These are phyloP conservation scores for Nematodospora anomalae DNA, from an alignment of 1,139 yeast genomes.

Conservation along the genomic window DNA sequence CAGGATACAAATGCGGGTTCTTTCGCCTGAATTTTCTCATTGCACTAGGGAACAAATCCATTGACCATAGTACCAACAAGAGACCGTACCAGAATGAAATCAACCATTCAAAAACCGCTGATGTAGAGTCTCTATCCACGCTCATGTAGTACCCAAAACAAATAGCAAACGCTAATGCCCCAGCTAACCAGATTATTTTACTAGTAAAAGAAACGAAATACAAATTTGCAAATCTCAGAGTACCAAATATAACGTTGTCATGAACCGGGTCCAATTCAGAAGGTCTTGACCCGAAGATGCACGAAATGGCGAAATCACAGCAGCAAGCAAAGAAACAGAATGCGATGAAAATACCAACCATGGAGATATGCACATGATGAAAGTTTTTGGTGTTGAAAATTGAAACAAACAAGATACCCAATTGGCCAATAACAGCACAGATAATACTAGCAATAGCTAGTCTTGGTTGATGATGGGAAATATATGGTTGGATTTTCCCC, in stretches of 20 bases:
- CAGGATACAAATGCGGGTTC: constrained; percentile 21
- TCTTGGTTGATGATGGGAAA: constrained; percentile 46
- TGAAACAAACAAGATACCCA: constrained; percentile 74
- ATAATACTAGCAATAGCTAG: constrained; percentile 52
- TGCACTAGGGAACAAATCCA: constrained; percentile 72
- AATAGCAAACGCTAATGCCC: constrained; percentile 72
- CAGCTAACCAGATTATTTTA: constrained; percentile 63
- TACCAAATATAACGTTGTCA: constrained; percentile 41
- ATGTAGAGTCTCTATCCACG: constrained; percentile 36
- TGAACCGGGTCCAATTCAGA: constrained; percentile 42
- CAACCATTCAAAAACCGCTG: constrained; percentile 79
- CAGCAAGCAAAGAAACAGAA: constrained; percentile 65
- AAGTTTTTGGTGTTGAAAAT: constrained; percentile 67
- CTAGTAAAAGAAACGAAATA: constrained; percentile 52
- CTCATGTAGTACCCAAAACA: constrained; percentile 58
- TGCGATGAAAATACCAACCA: constrained; percentile 75
- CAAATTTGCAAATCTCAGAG: constrained; percentile 35
- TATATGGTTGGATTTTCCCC: constrained; percentile 52
- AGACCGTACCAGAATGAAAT: constrained; percentile 82
- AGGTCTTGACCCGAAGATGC: constrained; percentile 59
- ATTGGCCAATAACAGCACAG: constrained; percentile 64
- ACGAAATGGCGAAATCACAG: constrained; percentile 60
- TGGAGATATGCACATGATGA: constrained; percentile 61
- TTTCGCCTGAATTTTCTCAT: constrained; percentile 28
- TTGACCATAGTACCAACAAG: constrained; percentile 60